A percentile compares a stretch with the other conserved stretches of the same genome.
Evolutionary conservation across 2,329 filamentous ascomycete species (phyloP).

Genomic region (Passalora sequoiae): DNA sequence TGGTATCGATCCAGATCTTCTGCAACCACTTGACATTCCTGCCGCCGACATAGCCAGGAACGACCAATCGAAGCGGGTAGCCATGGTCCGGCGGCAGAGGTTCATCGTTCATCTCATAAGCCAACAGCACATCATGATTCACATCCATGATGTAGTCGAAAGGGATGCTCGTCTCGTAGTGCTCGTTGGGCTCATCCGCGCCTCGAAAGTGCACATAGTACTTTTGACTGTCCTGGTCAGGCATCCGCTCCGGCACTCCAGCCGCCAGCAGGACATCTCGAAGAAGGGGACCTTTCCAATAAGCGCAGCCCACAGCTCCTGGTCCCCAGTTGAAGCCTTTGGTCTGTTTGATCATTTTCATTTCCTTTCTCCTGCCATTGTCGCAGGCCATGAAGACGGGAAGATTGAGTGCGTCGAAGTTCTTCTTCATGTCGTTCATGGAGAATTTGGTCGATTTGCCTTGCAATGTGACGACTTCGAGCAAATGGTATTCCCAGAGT

Average conservation of each 20-base stretch:
- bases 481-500: constrained; percentile 46
- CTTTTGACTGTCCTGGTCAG: constrained; percentile 22
- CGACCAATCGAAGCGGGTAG: constrained; percentile 39
- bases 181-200: constrained; percentile 44
- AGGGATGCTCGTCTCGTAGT: constrained; percentile 47
- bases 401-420: constrained; percentile 46
- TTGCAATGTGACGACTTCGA: constrained; percentile 41
- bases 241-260: constrained; percentile 31
- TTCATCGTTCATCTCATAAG: constrained; percentile 49
- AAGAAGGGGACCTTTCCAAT: constrained; percentile 48
- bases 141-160: constrained; percentile 46
- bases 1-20: constrained; percentile 38
- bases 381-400: constrained; percentile 47
- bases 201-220: constrained; percentile 49
- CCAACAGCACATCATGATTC: constrained; percentile 48
- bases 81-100: constrained; percentile 42
- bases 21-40: constrained; percentile 42
- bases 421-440: constrained; percentile 43
- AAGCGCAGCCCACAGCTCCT: constrained; percentile 46
- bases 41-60: constrained; percentile 42
- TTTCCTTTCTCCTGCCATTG: constrained; percentile 49
- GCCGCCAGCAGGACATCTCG: constrained; percentile 43
- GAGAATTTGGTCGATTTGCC: constrained; percentile 35
- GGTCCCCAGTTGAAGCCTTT: constrained; percentile 48
- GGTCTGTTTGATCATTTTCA: constrained; percentile 47